phyloP scores from a whole-genome alignment of 805 yeast genomes.

The Ogataea minuta region DNA sequence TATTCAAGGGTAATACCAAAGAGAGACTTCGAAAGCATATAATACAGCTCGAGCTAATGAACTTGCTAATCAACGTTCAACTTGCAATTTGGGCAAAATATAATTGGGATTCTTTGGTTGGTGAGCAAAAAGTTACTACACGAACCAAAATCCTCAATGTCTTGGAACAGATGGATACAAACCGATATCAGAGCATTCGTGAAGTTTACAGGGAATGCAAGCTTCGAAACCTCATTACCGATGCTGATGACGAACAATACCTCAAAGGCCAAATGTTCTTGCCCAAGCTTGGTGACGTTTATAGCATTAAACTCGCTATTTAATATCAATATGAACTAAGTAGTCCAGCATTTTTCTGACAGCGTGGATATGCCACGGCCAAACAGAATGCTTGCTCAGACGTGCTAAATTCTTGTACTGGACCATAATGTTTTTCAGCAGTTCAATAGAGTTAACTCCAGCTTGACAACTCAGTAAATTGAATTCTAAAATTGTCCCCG shows the following conservation, averaged over 20 bases:
- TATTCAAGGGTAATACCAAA: background rate
- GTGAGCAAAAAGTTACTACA: background rate
- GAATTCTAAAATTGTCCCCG: constrained; percentile 48
- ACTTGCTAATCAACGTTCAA: constrained; percentile 16
- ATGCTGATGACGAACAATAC: background rate
- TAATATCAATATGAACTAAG: constrained; percentile 57
- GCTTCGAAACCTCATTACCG: background rate
- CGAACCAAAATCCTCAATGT: constrained; percentile 5
- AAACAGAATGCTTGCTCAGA: constrained; percentile 30
- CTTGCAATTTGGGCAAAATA: constrained; percentile 16
- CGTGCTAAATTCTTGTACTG: constrained; percentile 54
- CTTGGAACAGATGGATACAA: constrained; percentile 7
- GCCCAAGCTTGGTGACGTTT: constrained; percentile 5
- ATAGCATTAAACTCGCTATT: constrained; percentile 14
- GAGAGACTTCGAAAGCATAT: background rate
- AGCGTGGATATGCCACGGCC: constrained; percentile 75
- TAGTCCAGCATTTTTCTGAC: constrained; percentile 61
- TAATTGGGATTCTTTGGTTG: constrained; percentile 12
- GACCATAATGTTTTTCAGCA: constrained; percentile 53
- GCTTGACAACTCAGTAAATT: constrained; percentile 73
- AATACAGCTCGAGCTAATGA: constrained; percentile 4
- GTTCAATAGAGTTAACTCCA: constrained; percentile 52
- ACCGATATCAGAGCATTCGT: constrained; percentile 7
- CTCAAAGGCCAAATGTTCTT: background rate
- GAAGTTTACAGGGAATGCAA: constrained; percentile 10